These are phyloP conservation scores for Stagonosporopsis vannaccii DNA, from an alignment of 2,329 filamentous ascomycete genomes.

Conservation along the genomic window DNA sequence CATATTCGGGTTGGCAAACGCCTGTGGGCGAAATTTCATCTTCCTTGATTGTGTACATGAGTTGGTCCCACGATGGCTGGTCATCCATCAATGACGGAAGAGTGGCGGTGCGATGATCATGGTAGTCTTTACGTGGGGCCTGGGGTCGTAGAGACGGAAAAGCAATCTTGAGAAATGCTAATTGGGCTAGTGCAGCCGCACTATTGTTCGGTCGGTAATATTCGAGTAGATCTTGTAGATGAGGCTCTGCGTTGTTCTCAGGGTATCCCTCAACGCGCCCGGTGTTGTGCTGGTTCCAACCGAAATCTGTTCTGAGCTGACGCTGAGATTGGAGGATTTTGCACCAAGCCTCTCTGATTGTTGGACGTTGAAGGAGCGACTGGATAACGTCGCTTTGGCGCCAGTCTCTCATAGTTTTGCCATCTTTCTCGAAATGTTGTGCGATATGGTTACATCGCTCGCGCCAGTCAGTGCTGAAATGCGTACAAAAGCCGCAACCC, in stretches of 20 bases:
- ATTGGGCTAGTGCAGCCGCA: slow-evolving; percentile 26
- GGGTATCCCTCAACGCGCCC: slow-evolving; percentile 43
- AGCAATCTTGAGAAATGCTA: slow-evolving; percentile 29
- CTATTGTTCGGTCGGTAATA: slow-evolving; percentile 30
- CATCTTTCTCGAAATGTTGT: slow-evolving; percentile 64
- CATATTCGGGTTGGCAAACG: slow-evolving; percentile 6
- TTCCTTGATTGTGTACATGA: slow-evolving; percentile 20
- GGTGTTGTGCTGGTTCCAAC: slow-evolving; percentile 35
- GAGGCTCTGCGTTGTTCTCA: slow-evolving; percentile 24
- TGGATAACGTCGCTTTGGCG: slow-evolving; percentile 71
- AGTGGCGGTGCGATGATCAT: slow-evolving; percentile 2
- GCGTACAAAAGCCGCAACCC: slow-evolving; percentile 72
- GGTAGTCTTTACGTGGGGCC: slow-evolving; percentile 25
- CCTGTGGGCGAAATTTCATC: slow-evolving; percentile 12
- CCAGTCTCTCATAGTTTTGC: slow-evolving; percentile 67
- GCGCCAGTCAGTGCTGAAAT: slow-evolving; percentile 66
- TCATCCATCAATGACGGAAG: slow-evolving; percentile 8
- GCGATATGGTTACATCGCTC: slow-evolving; percentile 72
- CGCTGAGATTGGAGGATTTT: slow-evolving; percentile 26
- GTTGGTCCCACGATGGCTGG: neutral
- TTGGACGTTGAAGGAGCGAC: slow-evolving; percentile 68
- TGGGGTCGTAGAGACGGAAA: slow-evolving; percentile 19
- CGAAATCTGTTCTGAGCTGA: slow-evolving; percentile 20
- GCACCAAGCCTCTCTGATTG: slow-evolving; percentile 64
- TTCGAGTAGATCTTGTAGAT: slow-evolving; percentile 42